phyloP scores from a whole-genome alignment of 2,329 filamentous ascomycete species.

The Calonectria hongkongensis region DNA sequence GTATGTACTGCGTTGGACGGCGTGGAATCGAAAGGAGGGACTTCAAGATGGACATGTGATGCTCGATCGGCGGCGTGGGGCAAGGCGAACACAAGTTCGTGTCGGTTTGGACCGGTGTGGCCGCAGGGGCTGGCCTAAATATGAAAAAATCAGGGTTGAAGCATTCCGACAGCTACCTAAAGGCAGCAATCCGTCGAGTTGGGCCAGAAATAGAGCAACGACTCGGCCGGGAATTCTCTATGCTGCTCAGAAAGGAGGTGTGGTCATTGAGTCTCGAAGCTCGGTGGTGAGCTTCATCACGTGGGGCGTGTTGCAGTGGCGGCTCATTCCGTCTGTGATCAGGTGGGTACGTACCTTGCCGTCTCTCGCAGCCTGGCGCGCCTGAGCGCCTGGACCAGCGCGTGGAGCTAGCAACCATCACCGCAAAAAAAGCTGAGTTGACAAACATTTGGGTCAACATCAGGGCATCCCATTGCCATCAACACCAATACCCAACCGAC shows the following conservation, averaged over 20 bases:
- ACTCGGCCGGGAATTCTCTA: conserved; percentile 33
- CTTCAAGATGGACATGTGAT: conserved; percentile 47
- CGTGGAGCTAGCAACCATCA: conserved; percentile 44
- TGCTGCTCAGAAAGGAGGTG: conserved; percentile 47
- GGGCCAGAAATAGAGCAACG: conserved; percentile 27
- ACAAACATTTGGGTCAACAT: conserved; percentile 44
- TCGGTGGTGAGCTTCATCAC: conserved; percentile 52
- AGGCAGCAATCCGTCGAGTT: conserved; percentile 22
- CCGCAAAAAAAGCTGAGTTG: conserved; percentile 55
- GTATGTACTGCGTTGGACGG: conserved; percentile 35
- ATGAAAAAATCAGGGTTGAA: conserved; percentile 31
- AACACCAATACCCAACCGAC: conserved; percentile 43
- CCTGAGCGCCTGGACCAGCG: conserved; percentile 39
- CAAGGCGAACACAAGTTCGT: conserved; percentile 41
- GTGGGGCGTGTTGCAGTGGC: conserved; percentile 48
- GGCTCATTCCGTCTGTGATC: conserved; percentile 40
- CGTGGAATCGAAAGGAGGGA: conserved; percentile 20
- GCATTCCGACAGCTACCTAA: conserved; percentile 28
- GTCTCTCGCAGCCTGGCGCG: conserved; percentile 37
- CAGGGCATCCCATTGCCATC: conserved; percentile 50
- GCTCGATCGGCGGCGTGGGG: conserved; percentile 48
- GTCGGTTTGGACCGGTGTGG: conserved; percentile 34
- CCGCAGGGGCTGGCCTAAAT: conserved; percentile 29
- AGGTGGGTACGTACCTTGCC: conserved; percentile 36
- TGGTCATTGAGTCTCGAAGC: conserved; percentile 43